A percentile compares a stretch with the other conserved stretches of the same genome.
Conservation (phyloP, 139 green algal species). For the Chlamydomonas sp. region DNA sequence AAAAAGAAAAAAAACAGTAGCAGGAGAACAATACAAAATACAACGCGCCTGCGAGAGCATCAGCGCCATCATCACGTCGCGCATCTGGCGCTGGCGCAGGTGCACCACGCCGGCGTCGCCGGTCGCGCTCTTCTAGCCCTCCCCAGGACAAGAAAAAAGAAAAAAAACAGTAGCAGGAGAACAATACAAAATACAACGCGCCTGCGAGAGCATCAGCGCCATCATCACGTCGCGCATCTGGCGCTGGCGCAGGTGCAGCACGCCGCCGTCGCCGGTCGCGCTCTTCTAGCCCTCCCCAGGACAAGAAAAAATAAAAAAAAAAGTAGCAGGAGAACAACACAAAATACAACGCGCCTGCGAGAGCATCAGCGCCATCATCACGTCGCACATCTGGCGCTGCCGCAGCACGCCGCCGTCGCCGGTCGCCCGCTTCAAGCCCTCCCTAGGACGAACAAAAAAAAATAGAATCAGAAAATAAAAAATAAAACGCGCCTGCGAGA, state of each 20-base stretch:
- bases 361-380: slow-evolving; percentile 77
- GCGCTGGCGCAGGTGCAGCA: slow-evolving; percentile 57
- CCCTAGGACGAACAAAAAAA: too few species aligned
- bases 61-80: slow-evolving; percentile 83
- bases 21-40: too few species aligned
- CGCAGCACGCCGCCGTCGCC: slow-evolving; percentile 63
- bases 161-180: too few species aligned
- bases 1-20: too few species aligned
- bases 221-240: slow-evolving; percentile 93
- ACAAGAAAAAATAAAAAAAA: too few species aligned
- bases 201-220: slow-evolving; percentile 79
- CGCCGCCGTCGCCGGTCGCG: slow-evolving; percentile 52
- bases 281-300: too few species aligned
- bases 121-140: slow-evolving; percentile 83
- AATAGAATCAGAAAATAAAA: too few species aligned
- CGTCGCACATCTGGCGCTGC: slow-evolving; percentile 86
- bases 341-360: too few species aligned
- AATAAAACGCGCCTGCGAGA: too few species aligned
- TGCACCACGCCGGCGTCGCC: slow-evolving; percentile 51
- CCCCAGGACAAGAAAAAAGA: too few species aligned
- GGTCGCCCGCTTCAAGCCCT: slow-evolving; percentile 72
- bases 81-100: slow-evolving; percentile 79
- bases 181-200: too few species aligned
- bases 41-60: slow-evolving; percentile 83
- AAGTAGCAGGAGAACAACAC: too few species aligned